Evolutionary conservation across 768 basidiomycete genomes (phyloP), one percentile per base, ranked within the genome.

Genomic region (Dacryopinax spathularia): DNA sequence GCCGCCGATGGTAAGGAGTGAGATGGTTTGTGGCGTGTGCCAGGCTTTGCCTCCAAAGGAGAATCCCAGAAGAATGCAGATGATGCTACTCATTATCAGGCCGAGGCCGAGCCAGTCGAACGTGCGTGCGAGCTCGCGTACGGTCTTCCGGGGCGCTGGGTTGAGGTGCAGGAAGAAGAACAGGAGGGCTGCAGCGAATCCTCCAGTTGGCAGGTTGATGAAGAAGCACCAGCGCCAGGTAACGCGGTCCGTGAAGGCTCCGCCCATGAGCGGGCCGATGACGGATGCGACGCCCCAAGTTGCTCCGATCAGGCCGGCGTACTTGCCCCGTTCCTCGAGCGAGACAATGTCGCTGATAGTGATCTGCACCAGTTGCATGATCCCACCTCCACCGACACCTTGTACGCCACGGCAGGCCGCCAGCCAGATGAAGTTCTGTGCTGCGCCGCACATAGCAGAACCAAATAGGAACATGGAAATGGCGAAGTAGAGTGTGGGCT

Each of bases 331-430:
- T 66, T 90, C 84, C 75, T 84, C 77, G 35, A 94, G 73, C 0
- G 89, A 82, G 0, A 91, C 87, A 34, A 94, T 90, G 73, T 94
- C 91, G 43, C 86, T 83, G 41, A 90, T 84, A 1, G 83, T 87
- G 68, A 91, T 90, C 60, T 85, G 81, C 6, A 87, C 85, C 66
- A 89, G 75, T 65, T 77, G 87, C 16, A 89, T 76, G 65, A 90
- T 85, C 3, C 87, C 89, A 10, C 88, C 88, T 6, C 88, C 88
- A 27, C 90, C 90, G 33, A 91, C 83, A 9, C 90, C 90, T 71
- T 91, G 90, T 1, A 93, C 76, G 1, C 88, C 89, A 67, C 90
- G 82, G 41, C 81, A 81, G 0, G 87, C 77, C 34, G 90, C 83
- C 16, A 93, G 75, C 90, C 87, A 89, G 1, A 76, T 79, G 82